Evolutionary conservation across 2,329 filamentous ascomycete genomes (phyloP).

Genomic region (Sarocladium brachiariae): DNA sequence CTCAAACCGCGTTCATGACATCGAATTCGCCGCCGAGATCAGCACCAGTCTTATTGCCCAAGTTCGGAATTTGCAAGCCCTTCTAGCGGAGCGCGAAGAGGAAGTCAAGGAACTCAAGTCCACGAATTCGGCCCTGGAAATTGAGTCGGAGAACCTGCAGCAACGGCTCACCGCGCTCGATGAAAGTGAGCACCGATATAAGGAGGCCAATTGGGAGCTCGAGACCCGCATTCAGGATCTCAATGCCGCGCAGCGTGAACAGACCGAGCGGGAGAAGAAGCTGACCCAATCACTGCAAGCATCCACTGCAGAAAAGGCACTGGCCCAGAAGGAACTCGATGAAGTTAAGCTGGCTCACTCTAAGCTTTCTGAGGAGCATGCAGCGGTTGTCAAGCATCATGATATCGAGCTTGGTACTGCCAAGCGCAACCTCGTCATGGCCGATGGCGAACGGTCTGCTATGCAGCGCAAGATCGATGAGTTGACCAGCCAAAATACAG

Average conservation of each 20-base stretch:
- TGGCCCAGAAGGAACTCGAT: constrained; percentile 79
- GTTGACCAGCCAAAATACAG: constrained; percentile 79
- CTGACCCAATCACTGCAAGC: constrained; percentile 65
- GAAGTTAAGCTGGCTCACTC: constrained; percentile 76
- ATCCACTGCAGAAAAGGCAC: constrained; percentile 66
- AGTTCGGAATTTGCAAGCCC: constrained; percentile 79
- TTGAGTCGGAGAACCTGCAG: constrained; percentile 71
- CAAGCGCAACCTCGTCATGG: constrained; percentile 70
- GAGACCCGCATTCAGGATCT: constrained; percentile 89
- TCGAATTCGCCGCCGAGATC: constrained; percentile 97
- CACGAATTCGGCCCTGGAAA: constrained; percentile 73
- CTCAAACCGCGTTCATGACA: constrained; percentile 82
- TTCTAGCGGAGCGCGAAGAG: constrained; percentile 84
- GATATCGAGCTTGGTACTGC: constrained; percentile 82
- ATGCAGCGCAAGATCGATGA: constrained; percentile 86
- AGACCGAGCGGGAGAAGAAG: constrained; percentile 75
- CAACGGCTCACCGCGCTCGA: constrained; percentile 78
- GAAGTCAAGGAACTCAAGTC: constrained; percentile 66
- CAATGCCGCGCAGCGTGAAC: constrained; percentile 64
- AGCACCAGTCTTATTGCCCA: constrained; percentile 92
- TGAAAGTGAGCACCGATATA: constrained; percentile 92
- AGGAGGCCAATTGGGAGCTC: constrained; percentile 97
- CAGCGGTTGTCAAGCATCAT: constrained; percentile 69
- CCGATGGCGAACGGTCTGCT: constrained; percentile 69
- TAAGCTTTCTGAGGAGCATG: constrained; percentile 75